Evolutionary conservation across 306 rosid genomes (phyloP), one percentile per base, ranked within the genome.

Genomic region (barrel medic (Medicago truncatula)): DNA sequence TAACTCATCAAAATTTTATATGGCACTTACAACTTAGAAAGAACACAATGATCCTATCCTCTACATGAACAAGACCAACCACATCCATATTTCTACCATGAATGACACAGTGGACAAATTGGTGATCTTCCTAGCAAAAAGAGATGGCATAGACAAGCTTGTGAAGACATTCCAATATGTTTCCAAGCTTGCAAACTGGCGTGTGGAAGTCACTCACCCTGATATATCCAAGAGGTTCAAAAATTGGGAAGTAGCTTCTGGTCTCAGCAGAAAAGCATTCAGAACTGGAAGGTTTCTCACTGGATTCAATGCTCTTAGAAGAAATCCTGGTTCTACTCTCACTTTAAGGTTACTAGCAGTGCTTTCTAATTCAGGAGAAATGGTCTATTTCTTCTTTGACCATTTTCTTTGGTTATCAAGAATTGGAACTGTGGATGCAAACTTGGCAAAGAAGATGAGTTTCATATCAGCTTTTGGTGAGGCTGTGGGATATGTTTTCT

Each of bases 131-230:
- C 82, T 95, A 43, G 97, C 97, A 21, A 95, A 95, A 80, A 80
- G 98, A 84, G 98, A 95, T 67, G 97, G 97, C 70, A 92, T 92
- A n/a, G 98, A 95, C 96, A 95, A 95, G 88, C 96, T 95, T 7
- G 97, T 95, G 41, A 95, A 95, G 87, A 92, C 98, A 14, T 92
- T 95, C 77, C 97, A 95, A 44, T 92, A 92, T 21, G 93, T 90
- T 46, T 90, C 97, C 34, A 95, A 95, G 89, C 88, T 95, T 6
- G 91, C 82, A n/a, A 84, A 92, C 84, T 92, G 92, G 93, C 92
- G 80, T 10, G 82, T 76, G 12, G 97, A 90, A 81, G 13, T 84
- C 53, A 81, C 88, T 1, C 67, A 77, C 28, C 96, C 91, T 0
- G 79, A 82, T 25, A 56, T 78, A 0, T 88, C 97, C 0, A 80